Conservation (phyloP, 1,139 yeast genomes). For the Groenewaldozyma auringiensis region DNA sequence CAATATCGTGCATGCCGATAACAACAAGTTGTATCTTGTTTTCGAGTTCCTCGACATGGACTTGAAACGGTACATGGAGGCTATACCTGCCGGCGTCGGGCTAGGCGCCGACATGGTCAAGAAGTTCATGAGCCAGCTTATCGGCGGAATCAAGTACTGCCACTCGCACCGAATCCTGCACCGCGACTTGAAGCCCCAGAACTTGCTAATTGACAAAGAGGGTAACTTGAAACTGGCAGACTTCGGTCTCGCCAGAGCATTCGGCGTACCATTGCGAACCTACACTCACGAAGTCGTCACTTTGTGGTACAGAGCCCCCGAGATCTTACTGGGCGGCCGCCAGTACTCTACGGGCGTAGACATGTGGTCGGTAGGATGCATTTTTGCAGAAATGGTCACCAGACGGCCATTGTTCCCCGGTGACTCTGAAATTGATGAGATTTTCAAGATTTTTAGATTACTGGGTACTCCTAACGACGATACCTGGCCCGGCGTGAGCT, state of each 20-base stretch:
- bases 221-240: conserved; percentile 95
- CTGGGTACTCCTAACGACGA: conserved; percentile 94
- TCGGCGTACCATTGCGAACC: conserved; percentile 93
- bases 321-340: conserved; percentile 88
- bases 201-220: conserved; percentile 84
- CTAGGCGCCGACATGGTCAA: conserved; percentile 86
- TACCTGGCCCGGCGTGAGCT: conserved; percentile 92
- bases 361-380: conserved; percentile 98
- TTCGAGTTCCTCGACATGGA: conserved; percentile 92
- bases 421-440: conserved; percentile 96
- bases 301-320: conserved; percentile 97
- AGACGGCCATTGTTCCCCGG: conserved; percentile 95
- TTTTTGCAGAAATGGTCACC: conserved; percentile 97
- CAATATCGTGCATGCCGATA: conserved; percentile 95
- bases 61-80: conserved; percentile 93
- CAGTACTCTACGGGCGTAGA: conserved; percentile 98
- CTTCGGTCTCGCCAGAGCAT: conserved; percentile 94
- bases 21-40: conserved; percentile 86
- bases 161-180: conserved; percentile 93
- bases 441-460: conserved; percentile 84
- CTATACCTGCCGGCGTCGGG: conserved; percentile 86
- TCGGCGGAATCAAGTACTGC: conserved; percentile 89
- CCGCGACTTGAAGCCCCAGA: conserved; percentile 95
- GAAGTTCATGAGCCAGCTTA: conserved; percentile 85
- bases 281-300: conserved; percentile 98